A percentile compares a stretch with the other conserved stretches of the same genome.
Conservation (phyloP, 106 monocot species). For the Acorus gramineus region DNA sequence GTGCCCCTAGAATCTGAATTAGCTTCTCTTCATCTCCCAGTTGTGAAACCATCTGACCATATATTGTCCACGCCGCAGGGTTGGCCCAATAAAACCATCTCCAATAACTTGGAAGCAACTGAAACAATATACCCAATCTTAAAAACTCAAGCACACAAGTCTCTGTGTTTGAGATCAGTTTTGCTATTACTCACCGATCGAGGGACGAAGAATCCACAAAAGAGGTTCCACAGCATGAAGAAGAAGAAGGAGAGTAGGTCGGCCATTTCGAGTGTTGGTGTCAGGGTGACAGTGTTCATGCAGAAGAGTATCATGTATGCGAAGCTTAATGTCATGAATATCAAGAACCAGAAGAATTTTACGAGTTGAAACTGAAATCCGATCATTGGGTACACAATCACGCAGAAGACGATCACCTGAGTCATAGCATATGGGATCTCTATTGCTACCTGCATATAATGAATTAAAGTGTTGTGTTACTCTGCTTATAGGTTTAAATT, state of each 20-base stretch:
- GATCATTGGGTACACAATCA: slow-evolving; percentile 56
- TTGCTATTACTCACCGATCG: slow-evolving; percentile 28
- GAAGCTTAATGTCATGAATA: slow-evolving; percentile 52
- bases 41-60: slow-evolving; percentile 54
- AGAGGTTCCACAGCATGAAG: slow-evolving; percentile 61
- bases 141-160: too few relatives aligned
- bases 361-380: slow-evolving; percentile 36
- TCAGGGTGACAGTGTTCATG: slow-evolving; percentile 67
- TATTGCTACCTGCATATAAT: slow-evolving; percentile 35
- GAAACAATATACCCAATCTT: slow-evolving; percentile 3
- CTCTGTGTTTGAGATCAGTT: too few relatives aligned
- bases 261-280: slow-evolving; percentile 64
- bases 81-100: slow-evolving; percentile 76
- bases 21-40: slow-evolving; percentile 32
- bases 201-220: slow-evolving; percentile 67
- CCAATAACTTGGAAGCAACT: slow-evolving; percentile 88
- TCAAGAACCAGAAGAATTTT: slow-evolving; percentile 65
- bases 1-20: slow-evolving; percentile 30
- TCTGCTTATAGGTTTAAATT: too few relatives aligned
- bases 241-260: slow-evolving; percentile 52
- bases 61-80: slow-evolving; percentile 65
- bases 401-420: slow-evolving; percentile 46
- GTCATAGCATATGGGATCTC: slow-evolving; percentile 44
- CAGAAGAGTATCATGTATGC: slow-evolving; percentile 59
- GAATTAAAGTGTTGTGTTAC: too few relatives aligned